Base-by-base conservation (phyloP, 177 flowering plant genomes). In the Vitis hybrid region DNA sequence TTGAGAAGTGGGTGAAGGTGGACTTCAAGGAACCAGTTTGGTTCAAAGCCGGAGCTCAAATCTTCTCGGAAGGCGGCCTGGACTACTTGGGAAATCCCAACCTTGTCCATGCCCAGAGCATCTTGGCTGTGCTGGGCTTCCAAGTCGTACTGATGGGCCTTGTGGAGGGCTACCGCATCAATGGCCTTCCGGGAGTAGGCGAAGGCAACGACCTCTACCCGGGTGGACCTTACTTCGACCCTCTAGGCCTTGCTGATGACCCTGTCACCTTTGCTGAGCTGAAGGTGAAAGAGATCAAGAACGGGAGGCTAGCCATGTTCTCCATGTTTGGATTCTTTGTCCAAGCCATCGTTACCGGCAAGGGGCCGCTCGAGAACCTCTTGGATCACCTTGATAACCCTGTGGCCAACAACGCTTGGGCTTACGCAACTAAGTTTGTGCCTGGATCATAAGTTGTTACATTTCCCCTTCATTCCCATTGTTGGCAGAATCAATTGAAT, bases 21-120 rank as follows among this genome's bases (percentile, higher is more conserved):
- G 87, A 91, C 79, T 91, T 94, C 89, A 92, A 92, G 78, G 98
- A 94, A 71, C 91, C 97, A 60, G 93, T 92, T 7, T 94, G 98
- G 98, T 94, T 94, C 97, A 94, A 94, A 68, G 98, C 97, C 8
- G 97, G 98, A 13, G 78, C 98, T 27, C 98, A 94, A 58, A 94
- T 94, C 80, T 94, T 94, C 88, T 77, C 90, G 0, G 96, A 91
- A 64, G 97, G 98, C 1, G 98, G 98, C 14, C 86, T 94, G 1
- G 98, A 94, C 88, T 94, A 94, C 84, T 73, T 94, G 77, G 97
- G 98, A 78, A 94, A 94, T 80, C 98, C 98, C 7, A 92, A 91
- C 82, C 87, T 94, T 8, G 97, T 94, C 65, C 98, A 94, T 65
- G 98, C 98, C 11, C 98, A 94, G 65, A 94, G 98, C 93, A 94